phyloP scores from a whole-genome alignment of 1,284 basidiomycete genomes.

The Cutaneotrichosporon spelunceum region DNA sequence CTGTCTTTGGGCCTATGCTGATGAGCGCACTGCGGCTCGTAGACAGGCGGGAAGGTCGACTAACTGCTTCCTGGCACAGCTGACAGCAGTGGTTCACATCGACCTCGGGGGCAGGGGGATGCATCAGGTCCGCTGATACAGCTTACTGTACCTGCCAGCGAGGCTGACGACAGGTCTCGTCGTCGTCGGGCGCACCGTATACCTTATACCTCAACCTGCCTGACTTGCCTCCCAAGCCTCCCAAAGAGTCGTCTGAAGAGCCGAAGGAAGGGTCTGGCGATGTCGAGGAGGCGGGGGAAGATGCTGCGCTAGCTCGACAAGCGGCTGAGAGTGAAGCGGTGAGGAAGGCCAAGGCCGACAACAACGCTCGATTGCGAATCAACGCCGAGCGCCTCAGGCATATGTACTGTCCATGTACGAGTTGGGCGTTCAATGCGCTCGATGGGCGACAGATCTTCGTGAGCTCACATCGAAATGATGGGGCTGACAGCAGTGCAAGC shows the following conservation, averaged over 20 bases:
- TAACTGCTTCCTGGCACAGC: constrained; percentile 32
- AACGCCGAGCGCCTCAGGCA: constrained; percentile 5
- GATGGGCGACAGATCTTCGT: constrained; percentile 35
- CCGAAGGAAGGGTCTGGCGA: no score
- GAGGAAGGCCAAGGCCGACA: not conserved
- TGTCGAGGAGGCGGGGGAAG: not conserved
- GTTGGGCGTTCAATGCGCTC: constrained; percentile 43
- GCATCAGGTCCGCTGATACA: constrained; percentile 33
- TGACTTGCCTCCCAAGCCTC: no score
- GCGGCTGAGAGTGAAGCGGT: not conserved
- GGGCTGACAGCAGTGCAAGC: constrained; percentile 40
- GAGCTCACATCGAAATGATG: not conserved
- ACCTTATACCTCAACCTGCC: constrained; percentile 36
- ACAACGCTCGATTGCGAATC: not conserved
- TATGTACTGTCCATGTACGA: constrained; percentile 47
- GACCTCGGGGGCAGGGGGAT: constrained; percentile 29
- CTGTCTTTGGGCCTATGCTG: constrained; percentile 44
- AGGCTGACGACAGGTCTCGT: constrained; percentile 30
- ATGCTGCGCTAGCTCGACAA: not conserved
- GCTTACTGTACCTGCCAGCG: no score
- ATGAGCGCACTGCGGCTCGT: constrained; percentile 43
- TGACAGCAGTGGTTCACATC: constrained; percentile 25
- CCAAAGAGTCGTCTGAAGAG: not conserved
- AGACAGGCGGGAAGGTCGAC: constrained; percentile 40
- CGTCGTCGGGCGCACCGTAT: constrained; percentile 40